phyloP scores from a whole-genome alignment of 2,329 filamentous ascomycete genomes.

The Fusarium beomiforme region DNA sequence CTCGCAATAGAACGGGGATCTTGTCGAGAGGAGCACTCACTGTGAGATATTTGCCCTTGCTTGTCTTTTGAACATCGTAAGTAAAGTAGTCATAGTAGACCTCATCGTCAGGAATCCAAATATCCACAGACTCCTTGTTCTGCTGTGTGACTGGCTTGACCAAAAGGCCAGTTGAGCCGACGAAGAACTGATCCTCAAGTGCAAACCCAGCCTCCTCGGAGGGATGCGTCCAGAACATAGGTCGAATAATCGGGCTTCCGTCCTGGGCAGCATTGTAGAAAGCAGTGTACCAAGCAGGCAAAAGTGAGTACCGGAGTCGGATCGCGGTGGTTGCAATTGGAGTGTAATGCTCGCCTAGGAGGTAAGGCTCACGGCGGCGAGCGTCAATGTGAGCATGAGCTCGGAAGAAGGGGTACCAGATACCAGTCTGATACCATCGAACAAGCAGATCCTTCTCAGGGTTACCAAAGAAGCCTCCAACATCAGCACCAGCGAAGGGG shows the following conservation, averaged over 20 bases:
- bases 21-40: constrained; percentile 83
- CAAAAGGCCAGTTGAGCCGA: constrained; percentile 89
- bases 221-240: constrained; percentile 94
- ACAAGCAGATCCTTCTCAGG: constrained; percentile 90
- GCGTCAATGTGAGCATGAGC: constrained; percentile 97
- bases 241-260: constrained; percentile 87
- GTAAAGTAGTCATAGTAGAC: constrained; percentile 97
- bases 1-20: constrained; percentile 90
- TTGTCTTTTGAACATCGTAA: constrained; percentile 76
- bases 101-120: constrained; percentile 90
- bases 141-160: constrained; percentile 89
- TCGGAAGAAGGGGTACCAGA: constrained; percentile 98
- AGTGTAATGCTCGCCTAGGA: constrained; percentile 85
- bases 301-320: constrained; percentile 85
- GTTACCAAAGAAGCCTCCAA: constrained; percentile 98
- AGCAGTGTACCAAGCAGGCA: constrained; percentile 96
- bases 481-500: constrained; percentile 94
- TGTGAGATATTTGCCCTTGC: constrained; percentile 75
- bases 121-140: constrained; percentile 74
- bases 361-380: constrained; percentile 91
- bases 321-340: constrained; percentile 88
- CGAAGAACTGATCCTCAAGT: constrained; percentile 92
- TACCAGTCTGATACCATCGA: constrained; percentile 95
- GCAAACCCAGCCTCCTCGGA: constrained; percentile 86
- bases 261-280: constrained; percentile 89